Evolutionary conservation across 495 filamentous ascomycete genomes (phyloP).

Genomic region (Neurospora sp.): DNA sequence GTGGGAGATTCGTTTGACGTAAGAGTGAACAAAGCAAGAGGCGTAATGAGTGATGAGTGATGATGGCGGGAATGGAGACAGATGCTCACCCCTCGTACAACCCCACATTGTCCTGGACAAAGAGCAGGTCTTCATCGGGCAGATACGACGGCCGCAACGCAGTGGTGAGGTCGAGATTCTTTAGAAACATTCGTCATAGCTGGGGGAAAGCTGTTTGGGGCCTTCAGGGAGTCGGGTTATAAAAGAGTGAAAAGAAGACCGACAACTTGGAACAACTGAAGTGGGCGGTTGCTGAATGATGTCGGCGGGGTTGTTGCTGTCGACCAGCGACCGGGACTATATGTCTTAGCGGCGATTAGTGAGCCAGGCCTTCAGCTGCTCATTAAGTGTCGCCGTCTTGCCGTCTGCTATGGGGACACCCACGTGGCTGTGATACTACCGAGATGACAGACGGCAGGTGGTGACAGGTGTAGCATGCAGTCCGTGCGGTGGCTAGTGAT

Average conservation of each 20-base stretch:
- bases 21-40: neutral
- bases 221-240: neutral
- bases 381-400: neutral
- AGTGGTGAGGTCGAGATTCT: conserved; percentile 87
- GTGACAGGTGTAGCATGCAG: neutral
- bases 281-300: neutral
- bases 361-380: neutral
- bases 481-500: neutral
- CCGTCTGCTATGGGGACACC: neutral
- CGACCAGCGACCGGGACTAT: neutral
- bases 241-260: neutral
- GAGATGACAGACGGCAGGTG: neutral
- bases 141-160: conserved; percentile 83
- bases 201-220: conserved; percentile 17
- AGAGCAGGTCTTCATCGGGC: conserved; percentile 81
- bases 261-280: neutral
- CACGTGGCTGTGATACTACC: neutral
- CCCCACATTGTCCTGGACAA: conserved; percentile 94
- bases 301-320: neutral
- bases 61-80: neutral
- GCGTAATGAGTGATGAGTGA: neutral
- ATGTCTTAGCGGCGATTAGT: neutral
- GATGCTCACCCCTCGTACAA: conserved; percentile 84
- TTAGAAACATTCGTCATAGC: conserved; percentile 84
- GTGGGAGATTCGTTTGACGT: neutral